These are phyloP conservation scores for Hippophae gyantsensis DNA, from an alignment of 306 rosid genomes.

Conservation along the genomic window DNA sequence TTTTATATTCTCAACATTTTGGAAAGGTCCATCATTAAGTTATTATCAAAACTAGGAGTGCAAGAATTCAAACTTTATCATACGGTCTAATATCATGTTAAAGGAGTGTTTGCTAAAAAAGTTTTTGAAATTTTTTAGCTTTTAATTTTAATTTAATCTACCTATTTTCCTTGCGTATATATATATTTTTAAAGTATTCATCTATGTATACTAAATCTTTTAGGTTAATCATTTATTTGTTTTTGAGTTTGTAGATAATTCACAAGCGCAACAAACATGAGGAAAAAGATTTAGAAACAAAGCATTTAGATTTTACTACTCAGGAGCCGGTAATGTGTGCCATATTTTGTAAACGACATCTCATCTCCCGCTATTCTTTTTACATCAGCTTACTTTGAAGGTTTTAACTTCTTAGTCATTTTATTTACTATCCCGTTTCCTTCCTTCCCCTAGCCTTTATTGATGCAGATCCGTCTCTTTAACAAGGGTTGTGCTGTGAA, in stretches of 20 bases:
- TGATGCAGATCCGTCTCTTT: slow-evolving; percentile 69
- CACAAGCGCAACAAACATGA: slow-evolving; percentile 17
- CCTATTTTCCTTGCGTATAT: neutral
- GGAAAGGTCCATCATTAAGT: too few relatives aligned
- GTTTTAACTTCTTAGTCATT: slow-evolving; percentile 12
- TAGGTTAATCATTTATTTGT: slow-evolving; percentile 6
- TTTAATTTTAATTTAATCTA: neutral
- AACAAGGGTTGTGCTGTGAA: slow-evolving; percentile 58
- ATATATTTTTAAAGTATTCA: too few relatives aligned
- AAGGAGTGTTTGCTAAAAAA: too few relatives aligned
- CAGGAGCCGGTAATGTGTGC: slow-evolving; percentile 34
- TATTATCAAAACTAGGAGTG: too few relatives aligned
- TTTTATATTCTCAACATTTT: too few relatives aligned
- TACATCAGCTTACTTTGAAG: neutral
- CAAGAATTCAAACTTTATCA: too few relatives aligned
- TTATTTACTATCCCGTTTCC: slow-evolving; percentile 5
- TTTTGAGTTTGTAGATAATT: slow-evolving; percentile 22
- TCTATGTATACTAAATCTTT: neutral
- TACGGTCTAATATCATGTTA: too few relatives aligned
- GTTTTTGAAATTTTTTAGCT: neutral
- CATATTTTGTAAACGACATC: slow-evolving; percentile 11
- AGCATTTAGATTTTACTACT: slow-evolving; percentile 12
- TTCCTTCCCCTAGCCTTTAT: slow-evolving; percentile 46
- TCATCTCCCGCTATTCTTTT: slow-evolving; percentile 1
- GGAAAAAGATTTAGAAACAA: slow-evolving; percentile 20